phyloP scores from a whole-genome alignment of 306 rosid genomes.

The Oemleria cerasiformis region DNA sequence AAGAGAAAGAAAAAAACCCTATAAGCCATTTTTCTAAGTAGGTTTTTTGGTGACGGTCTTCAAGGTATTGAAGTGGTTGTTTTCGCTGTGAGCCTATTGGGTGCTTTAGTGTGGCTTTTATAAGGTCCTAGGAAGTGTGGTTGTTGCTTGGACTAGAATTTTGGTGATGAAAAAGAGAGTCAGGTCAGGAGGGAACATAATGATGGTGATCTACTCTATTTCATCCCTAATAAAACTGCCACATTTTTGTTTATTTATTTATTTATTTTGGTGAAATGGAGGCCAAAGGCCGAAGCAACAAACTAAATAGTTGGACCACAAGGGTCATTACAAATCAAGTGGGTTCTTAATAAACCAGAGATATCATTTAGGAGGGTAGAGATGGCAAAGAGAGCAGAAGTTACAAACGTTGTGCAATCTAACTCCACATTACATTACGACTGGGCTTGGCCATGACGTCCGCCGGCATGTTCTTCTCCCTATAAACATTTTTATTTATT shows the following conservation, averaged over 20 bases:
- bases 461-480: too few species aligned
- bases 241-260: conserved; percentile 3
- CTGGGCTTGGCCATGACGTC: too few species aligned
- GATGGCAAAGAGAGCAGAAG: too few species aligned
- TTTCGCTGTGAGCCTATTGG: conserved; percentile 30
- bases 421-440: too few species aligned
- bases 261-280: too few species aligned
- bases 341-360: too few species aligned
- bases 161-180: conserved; percentile 39
- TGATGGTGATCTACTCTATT: conserved; percentile 40
- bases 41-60: conserved; percentile 13
- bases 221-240: not conserved
- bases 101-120: conserved; percentile 44
- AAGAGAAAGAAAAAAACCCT: conserved; percentile 36
- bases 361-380: too few species aligned
- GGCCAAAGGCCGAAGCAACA: too few species aligned
- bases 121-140: conserved; percentile 45
- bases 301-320: too few species aligned
- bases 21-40: conserved; percentile 30
- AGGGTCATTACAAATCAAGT: too few species aligned
- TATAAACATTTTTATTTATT: too few species aligned
- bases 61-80: conserved; percentile 7
- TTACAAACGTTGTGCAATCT: too few species aligned
- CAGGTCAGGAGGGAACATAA: conserved; percentile 44
- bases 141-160: conserved; percentile 60